These are phyloP conservation scores for Flaveria trinervia DNA, from an alignment of 129 eudicot species.

Conservation along the genomic window DNA sequence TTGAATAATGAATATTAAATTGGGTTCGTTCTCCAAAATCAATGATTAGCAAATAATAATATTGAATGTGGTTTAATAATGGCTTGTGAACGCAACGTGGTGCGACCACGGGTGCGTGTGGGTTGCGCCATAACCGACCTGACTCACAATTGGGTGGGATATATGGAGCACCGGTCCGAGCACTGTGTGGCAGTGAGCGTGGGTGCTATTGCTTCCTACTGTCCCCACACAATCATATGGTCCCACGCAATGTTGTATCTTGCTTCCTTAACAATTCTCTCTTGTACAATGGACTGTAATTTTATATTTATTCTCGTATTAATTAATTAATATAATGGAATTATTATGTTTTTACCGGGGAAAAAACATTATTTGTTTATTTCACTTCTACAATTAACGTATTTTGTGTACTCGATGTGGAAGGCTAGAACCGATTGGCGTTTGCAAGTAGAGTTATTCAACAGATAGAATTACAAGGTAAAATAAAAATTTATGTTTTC, in stretches of 20 bases:
- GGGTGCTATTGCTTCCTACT: conserved; percentile 29
- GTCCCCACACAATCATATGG: conserved; percentile 39
- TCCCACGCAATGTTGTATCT: conserved; percentile 5
- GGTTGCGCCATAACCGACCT: conserved; percentile 23
- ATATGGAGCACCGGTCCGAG: conserved; percentile 23
- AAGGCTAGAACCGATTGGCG: too few species aligned
- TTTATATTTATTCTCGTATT: background rate
- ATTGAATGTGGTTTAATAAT: background rate
- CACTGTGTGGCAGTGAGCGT: conserved; percentile 26
- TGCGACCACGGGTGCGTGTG: conserved; percentile 10
- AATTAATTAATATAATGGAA: too few species aligned
- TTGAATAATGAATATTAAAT: background rate
- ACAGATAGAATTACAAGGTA: too few species aligned
- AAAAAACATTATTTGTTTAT: too few species aligned
- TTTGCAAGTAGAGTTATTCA: too few species aligned
- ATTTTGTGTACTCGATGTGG: too few species aligned
- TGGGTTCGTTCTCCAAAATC: conserved; percentile 5
- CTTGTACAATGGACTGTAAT: background rate
- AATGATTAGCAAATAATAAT: conserved; percentile 18
- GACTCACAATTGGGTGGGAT: conserved; percentile 16
- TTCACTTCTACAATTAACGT: too few species aligned
- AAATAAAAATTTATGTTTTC: too few species aligned
- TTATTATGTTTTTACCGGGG: too few species aligned
- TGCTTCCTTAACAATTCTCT: conserved; percentile 5
- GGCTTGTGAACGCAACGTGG: conserved; percentile 27